phyloP scores from a whole-genome alignment of 2,329 filamentous ascomycete species.

The Parastagonospora nodorum region DNA sequence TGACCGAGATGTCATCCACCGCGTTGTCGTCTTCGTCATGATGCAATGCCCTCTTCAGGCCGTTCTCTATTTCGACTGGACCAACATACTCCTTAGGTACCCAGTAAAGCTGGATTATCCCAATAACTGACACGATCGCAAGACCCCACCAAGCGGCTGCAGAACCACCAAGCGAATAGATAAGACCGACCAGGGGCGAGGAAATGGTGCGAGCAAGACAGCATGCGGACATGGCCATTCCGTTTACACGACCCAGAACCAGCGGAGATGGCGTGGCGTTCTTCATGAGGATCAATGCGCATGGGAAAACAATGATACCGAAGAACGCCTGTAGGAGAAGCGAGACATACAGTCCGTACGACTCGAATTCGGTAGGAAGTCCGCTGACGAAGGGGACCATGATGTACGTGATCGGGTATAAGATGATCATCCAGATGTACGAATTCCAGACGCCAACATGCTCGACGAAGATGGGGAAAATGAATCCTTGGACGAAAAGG shows the following conservation, averaged over 20 bases:
- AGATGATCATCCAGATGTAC: slow-evolving; percentile 66
- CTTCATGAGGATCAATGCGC: slow-evolving; percentile 75
- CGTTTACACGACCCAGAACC: slow-evolving; percentile 72
- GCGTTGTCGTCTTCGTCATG: slow-evolving; percentile 28
- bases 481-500: slow-evolving; percentile 72
- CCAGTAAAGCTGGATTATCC: slow-evolving; percentile 61
- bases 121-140: slow-evolving; percentile 59
- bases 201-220: slow-evolving; percentile 71
- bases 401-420: slow-evolving; percentile 71
- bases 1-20: slow-evolving; percentile 33
- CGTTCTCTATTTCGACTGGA: slow-evolving; percentile 38
- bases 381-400: slow-evolving; percentile 70
- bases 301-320: slow-evolving; percentile 70
- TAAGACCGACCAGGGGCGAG: slow-evolving; percentile 68
- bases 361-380: slow-evolving; percentile 58
- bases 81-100: slow-evolving; percentile 56
- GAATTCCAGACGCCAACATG: slow-evolving; percentile 70
- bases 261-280: slow-evolving; percentile 68
- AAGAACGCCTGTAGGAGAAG: slow-evolving; percentile 69
- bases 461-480: slow-evolving; percentile 70
- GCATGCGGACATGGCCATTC: slow-evolving; percentile 68
- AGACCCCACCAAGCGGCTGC: slow-evolving; percentile 66
- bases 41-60: slow-evolving; percentile 34
- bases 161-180: slow-evolving; percentile 67
- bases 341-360: slow-evolving; percentile 67